Evolutionary conservation across 495 filamentous ascomycete species (phyloP), one percentile per base, ranked within the genome.

Genomic region (Staphylotrichum longicolle): DNA sequence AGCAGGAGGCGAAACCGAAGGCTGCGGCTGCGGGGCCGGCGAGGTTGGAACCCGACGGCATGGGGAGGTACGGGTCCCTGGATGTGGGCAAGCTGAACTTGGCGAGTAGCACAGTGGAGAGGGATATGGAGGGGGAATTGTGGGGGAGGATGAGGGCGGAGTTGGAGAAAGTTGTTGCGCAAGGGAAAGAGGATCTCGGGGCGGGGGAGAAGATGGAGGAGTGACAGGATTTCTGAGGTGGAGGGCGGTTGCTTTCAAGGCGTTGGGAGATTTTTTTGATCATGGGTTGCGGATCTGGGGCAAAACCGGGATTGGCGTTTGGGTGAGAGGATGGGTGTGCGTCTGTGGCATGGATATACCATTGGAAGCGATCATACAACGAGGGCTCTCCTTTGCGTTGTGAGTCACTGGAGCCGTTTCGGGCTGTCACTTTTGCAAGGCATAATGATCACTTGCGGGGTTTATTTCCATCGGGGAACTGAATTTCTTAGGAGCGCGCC

Each of bases 21-120:
- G 20, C 20, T 27, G 20, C 20, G 20, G 20, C 20, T 27, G 20
- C 20, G 20, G 20, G 20, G 20, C 20, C 20, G 27, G 62, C 53
- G 63, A 64, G 63, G 65, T 57, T 80, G 35, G 70, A 76, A 42
- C 79, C 75, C 1, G 75, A 82, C 64, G 74, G 82, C 59, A 77
- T 80, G 56, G 83, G 83, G 8, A 78, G 82, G 54, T 76, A 87
- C 15, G 86, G 86, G 4, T 74, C 75, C 33, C 74, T 93, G 49
- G 91, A 96, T 72, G 84, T 94, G 12, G 91, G 91, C 54, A 88
- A 86, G 84, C 75, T 96, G 68, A 96, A 96, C 67, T 88, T 88
- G 73, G 83, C 90, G 60, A 88, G 87, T 61, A 86, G 88, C 63
- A 86, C 85, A 37, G 86, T 93, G 14, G 89, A 86, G 46, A 86